Base-by-base conservation (phyloP, 1,284 basidiomycete genomes). In the Neolentinus lepideus region DNA sequence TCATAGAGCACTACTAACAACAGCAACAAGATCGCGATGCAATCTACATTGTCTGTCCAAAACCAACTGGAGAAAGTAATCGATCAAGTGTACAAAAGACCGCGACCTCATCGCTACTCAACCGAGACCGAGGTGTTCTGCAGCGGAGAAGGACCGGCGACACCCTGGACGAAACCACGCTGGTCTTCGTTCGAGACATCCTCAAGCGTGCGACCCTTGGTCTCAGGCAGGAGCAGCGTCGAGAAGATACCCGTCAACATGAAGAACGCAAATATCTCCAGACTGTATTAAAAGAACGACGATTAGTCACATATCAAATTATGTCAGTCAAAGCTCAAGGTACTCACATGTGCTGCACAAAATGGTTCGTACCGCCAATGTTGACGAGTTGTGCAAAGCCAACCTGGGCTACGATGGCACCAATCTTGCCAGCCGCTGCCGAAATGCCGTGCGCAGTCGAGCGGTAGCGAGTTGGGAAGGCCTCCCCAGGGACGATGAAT, bases 391-490 rank as follows among this genome's bases (percentile, higher is more conserved):
- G 80, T 29, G 83, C 80, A 69, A 93, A 91, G 48, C 83, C 89
- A 60, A 92, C 83, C 70, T 92, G 89, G 2, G 89, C 85, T 51
- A 93, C 71, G 66, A 94, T 88, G 54, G 91, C 91, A 45, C 91
- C 92, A 52, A 92, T 76, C 71, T 93, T 94, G 53, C 89, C 90
- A 26, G 80, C 83, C 2, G 88, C 90, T 19, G 91, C 92, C 19
- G 85, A 88, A 67, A 94, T 92, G 69, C 91, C 91, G 69, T 93
- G 90, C 2, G 82, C 86, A 4, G 90, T 92, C 0, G 88, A 88
- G 52, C 90, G 80, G 72, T 92, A 92, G 48, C 91, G 84, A 1
- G 92, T 94, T 1, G 92, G 91, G 84, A 93, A 94, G 26, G 77
- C 81, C 69, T 94, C 90, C 56, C 88, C 90, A 8, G 92, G 92